Evolutionary conservation across 129 eudicot genomes (phyloP), one percentile per base, ranked within the genome.

Genomic region (Flaveria linearis): DNA sequence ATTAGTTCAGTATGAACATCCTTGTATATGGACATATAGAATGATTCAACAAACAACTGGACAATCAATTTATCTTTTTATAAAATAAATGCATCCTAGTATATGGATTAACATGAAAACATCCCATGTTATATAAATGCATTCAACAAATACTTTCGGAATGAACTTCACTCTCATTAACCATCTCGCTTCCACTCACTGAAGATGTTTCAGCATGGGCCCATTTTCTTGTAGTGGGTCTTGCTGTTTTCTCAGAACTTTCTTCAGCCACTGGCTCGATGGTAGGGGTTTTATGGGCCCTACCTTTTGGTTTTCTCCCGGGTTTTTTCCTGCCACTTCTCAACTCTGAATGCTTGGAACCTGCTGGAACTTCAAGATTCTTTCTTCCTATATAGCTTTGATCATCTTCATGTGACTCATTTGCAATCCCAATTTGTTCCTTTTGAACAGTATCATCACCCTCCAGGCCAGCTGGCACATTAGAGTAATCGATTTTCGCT

Each of bases 201-300:
- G 73, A 75, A 26, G 97, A 88, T 36, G 85, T 69, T 81, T 88
- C 85, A 5, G 74, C 82, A 8, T 86, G 80, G 0, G 75, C 61
- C 39, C 98, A 80, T 82, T 89, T 94, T 69, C 91, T 85, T 8
- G 83, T 77, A 52, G n/a, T 41, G 36, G 72, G 79, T 4, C 74
- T 69, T 55, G 33, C 60, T 55, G 71, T 57, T 70, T 72, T 80
- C n/a, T 82, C 89, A 87, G 81, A 80, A 64, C 71, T 36, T 73
- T 94, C 96, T 78, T 87, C 89, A 84, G 87, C 83, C 74, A 86
- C 90, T 26, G 86, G 88, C 75, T 81, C 82, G 46, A 83, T 87
- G 46, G 91, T 73, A 22, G 66, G 86, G 74, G 75, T 85, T 81
- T 93, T 81, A 56, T 71, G 85, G 61, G 78, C 55, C 63, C 83